These are phyloP conservation scores for Leishmania tropica DNA, from an alignment of 208 protist species.

Conservation along the genomic window DNA sequence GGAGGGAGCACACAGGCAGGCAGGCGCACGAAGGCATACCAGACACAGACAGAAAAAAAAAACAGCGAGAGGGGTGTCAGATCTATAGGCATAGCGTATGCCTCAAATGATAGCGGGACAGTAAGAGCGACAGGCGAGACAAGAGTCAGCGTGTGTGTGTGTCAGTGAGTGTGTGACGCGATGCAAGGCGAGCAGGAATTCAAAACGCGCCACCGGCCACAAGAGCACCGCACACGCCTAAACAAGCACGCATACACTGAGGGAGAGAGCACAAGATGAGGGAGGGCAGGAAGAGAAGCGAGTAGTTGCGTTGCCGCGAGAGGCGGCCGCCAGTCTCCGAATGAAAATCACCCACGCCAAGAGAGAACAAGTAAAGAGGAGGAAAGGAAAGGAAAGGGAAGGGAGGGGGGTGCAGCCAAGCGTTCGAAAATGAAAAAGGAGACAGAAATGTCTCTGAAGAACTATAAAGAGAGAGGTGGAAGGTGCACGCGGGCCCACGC, in stretches of 20 bases:
- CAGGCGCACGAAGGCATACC: too few relatives aligned
- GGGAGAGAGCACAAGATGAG: not conserved
- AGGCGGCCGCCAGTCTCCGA: not conserved
- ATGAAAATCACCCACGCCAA: not conserved
- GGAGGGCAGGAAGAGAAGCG: not conserved
- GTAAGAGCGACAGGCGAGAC: not conserved
- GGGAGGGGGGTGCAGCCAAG: not conserved
- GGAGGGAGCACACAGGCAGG: too few relatives aligned
- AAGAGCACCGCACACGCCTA: not conserved
- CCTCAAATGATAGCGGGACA: not conserved
- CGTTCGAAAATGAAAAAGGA: not conserved
- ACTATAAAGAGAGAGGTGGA: not conserved
- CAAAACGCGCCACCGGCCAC: not conserved
- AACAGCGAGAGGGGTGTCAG: not conserved
- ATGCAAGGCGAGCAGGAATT: not conserved
- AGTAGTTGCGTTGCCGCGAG: not conserved
- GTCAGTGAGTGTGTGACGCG: not conserved
- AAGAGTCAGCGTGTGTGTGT: too few relatives aligned
- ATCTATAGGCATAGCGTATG: not conserved
- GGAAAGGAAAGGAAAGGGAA: not conserved
- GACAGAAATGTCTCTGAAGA: not conserved
- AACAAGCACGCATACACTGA: not conserved
- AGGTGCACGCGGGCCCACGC: not conserved
- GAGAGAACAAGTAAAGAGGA: not conserved
- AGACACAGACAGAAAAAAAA: not conserved